These are phyloP conservation scores for Pichia sp. DNA, from an alignment of 1,139 yeast species.

Conservation along the genomic window DNA sequence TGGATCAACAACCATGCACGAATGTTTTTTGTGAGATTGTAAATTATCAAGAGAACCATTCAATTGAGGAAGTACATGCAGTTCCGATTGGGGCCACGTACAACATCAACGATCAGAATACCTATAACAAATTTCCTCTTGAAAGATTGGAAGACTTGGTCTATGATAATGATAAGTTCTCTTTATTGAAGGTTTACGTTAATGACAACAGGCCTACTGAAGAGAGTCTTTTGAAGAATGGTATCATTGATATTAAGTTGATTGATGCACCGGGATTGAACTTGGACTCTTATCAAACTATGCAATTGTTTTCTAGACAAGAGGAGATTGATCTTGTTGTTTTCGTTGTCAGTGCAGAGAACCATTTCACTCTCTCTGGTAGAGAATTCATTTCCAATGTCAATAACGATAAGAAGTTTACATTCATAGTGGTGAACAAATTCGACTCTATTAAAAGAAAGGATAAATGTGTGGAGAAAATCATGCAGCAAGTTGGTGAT, in stretches of 20 bases:
- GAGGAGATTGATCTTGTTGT: slow-evolving; percentile 96
- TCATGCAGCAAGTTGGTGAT: slow-evolving; percentile 79
- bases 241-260: slow-evolving; percentile 84
- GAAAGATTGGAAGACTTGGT: slow-evolving; percentile 63
- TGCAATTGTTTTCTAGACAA: slow-evolving; percentile 92
- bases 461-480: slow-evolving; percentile 65
- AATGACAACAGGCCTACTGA: slow-evolving; percentile 65
- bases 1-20: slow-evolving; percentile 97
- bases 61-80: slow-evolving; percentile 90
- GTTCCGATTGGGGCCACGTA: slow-evolving; percentile 59
- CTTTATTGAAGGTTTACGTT: slow-evolving; percentile 73
- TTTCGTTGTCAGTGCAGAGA: slow-evolving; percentile 94
- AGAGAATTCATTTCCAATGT: slow-evolving; percentile 90
- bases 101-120: slow-evolving; percentile 52
- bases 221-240: slow-evolving; percentile 74
- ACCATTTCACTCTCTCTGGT: slow-evolving; percentile 90
- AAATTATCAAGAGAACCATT: slow-evolving; percentile 71
- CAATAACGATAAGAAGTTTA: slow-evolving; percentile 84
- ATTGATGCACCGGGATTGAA: slow-evolving; percentile 98
- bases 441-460: slow-evolving; percentile 82
- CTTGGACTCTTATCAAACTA: slow-evolving; percentile 88
- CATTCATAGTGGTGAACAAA: slow-evolving; percentile 89
- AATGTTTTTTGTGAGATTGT: slow-evolving; percentile 92
- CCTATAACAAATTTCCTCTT: slow-evolving; percentile 53
- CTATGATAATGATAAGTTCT: slow-evolving; percentile 62